Conservation (phyloP, 2,329 filamentous ascomycete genomes). For the Phyllosticta citribraziliensis region DNA sequence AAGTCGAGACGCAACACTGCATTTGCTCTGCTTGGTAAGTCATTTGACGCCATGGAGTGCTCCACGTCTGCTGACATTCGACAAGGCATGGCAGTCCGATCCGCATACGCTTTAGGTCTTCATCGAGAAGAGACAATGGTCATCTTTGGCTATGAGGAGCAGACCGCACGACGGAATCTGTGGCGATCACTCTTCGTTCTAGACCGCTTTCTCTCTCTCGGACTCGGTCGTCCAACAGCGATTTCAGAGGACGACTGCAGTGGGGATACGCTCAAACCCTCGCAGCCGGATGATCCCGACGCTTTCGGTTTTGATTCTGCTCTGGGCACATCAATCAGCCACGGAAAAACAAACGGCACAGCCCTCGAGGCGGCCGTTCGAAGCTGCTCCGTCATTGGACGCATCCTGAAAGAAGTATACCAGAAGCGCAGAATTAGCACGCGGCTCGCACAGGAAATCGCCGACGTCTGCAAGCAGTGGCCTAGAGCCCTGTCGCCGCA, state of each 20-base stretch:
- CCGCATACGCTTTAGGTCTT: conserved; percentile 52
- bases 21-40: conserved; percentile 50
- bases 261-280: conserved; percentile 32
- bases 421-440: conserved; percentile 50
- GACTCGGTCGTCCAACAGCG: conserved; percentile 51
- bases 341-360: conserved; percentile 26
- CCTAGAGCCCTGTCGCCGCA: conserved; percentile 37
- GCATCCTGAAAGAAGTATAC: conserved; percentile 51
- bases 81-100: conserved; percentile 53
- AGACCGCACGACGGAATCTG: conserved; percentile 44
- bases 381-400: conserved; percentile 48
- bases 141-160: conserved; percentile 41
- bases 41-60: no score
- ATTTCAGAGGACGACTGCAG: conserved; percentile 56
- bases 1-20: conserved; percentile 54
- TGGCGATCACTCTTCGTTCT: conserved; percentile 58
- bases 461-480: conserved; percentile 44
- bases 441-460: conserved; percentile 47
- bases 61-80: background rate
- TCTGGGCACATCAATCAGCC: conserved; percentile 16
- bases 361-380: conserved; percentile 48
- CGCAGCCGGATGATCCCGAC: conserved; percentile 10
- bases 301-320: conserved; percentile 22
- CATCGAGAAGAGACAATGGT: conserved; percentile 51
- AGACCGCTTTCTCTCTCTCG: conserved; percentile 53